These are phyloP conservation scores for Halenospora varia DNA, from an alignment of 495 filamentous ascomycete species.

Conservation along the genomic window DNA sequence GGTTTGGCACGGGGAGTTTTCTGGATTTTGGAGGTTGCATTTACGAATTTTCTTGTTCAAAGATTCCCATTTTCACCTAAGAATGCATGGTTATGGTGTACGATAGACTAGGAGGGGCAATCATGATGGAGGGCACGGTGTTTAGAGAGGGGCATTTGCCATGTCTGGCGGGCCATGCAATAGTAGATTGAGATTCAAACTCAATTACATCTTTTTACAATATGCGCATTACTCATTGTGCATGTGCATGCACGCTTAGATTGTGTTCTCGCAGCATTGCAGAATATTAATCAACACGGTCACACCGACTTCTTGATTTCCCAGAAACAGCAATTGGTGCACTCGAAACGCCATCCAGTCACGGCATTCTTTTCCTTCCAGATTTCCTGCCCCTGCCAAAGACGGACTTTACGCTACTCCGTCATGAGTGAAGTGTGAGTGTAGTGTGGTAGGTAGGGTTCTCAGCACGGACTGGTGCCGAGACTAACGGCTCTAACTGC, in stretches of 20 bases:
- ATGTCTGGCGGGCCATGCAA: not conserved
- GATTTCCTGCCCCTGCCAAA: not conserved
- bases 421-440: not conserved
- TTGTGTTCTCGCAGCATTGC: not conserved
- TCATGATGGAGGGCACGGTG: not conserved
- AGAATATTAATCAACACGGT: not conserved
- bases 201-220: no score
- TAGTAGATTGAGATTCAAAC: not conserved
- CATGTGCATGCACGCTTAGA: no score
- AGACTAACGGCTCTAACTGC: no score
- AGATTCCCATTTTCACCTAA: not conserved
- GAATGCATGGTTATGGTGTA: not conserved
- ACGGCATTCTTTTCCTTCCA: no score
- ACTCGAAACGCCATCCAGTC: not conserved
- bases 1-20: not conserved
- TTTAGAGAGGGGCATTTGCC: not conserved
- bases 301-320: not conserved
- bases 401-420: not conserved
- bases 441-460: not conserved
- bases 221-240: no score
- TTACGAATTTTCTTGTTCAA: not conserved
- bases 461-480: not conserved
- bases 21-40: not conserved
- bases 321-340: not conserved
- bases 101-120: not conserved